Evolutionary conservation across 306 rosid species (phyloP), one percentile per base, ranked within the genome.

Genomic region (Herpetospermum pedunculosum): DNA sequence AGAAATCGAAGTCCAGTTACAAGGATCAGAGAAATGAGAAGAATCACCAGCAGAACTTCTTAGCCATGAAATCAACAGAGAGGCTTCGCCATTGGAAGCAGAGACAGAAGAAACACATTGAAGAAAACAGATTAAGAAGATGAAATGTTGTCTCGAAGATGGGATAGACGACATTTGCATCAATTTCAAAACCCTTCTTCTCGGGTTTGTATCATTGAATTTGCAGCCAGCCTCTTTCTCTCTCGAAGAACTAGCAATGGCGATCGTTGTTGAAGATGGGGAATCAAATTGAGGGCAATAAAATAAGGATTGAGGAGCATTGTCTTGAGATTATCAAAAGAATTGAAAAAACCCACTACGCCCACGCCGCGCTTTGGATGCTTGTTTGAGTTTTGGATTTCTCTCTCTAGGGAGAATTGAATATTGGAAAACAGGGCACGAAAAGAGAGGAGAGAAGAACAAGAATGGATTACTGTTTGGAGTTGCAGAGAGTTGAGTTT

Each of bases 1-100:
- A 43, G 83, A 88, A 75, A 92, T 81, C 83, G 59, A 82, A 23
- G 88, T 48, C 96, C 98, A 90, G 4, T 77, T 80, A 79, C 98
- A 92, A 6, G 96, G 96, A 60, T 70, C 62, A 37, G 92, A 77
- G 72, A 88, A 83, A 25, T 74, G 35, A 11, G 84, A 77, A 59
- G 21, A 23, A 30, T 75, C 48, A 32, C 77, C 53, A 32, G 84
- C 69, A 54, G 88, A 80, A 55, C 72, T 59, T 8, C 85, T 84
- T 58, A 85, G 76, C 96, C 96, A 92, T 81, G 96, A 83, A 82
- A 84, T 55, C n/a, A 92, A 70, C 26, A 80, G 75, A 9, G 32
- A 32, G 29, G 79, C 87, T 80, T 90, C 98, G 82, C 69, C 46
- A 50, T 78, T 80, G 52, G 90, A 73, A 54, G 92, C 23, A 62